Conservation (phyloP, 805 yeast species). For the Isabelozyma heimii region DNA sequence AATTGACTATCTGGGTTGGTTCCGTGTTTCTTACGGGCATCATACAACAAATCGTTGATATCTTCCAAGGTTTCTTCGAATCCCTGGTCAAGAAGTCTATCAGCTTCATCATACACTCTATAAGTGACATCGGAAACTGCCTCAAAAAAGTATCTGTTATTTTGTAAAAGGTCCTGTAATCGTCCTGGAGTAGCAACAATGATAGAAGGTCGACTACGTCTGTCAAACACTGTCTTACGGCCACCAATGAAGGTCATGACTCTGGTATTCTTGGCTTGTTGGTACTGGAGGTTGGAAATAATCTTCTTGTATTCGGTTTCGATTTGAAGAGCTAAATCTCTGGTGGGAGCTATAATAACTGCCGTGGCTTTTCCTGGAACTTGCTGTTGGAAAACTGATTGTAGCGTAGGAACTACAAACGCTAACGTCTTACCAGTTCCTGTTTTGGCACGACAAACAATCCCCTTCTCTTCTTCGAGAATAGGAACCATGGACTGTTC, state of each 20-base stretch:
- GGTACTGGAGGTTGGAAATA: slow-evolving; percentile 16
- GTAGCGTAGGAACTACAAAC: slow-evolving; percentile 76
- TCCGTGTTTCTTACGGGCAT: slow-evolving; percentile 19
- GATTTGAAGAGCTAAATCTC: slow-evolving; percentile 87
- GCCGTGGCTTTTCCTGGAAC: slow-evolving; percentile 34
- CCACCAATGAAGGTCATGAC: slow-evolving; percentile 67
- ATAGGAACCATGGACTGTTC: slow-evolving; percentile 58
- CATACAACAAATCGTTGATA: slow-evolving; percentile 51
- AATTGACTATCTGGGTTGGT: slow-evolving; percentile 28
- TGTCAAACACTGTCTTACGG: slow-evolving; percentile 31
- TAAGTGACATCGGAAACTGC: slow-evolving; percentile 55
- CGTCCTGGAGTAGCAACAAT: slow-evolving; percentile 92
- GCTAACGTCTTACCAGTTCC: slow-evolving; percentile 96
- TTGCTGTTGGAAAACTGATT: slow-evolving; percentile 45
- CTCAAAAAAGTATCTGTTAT: slow-evolving; percentile 38
- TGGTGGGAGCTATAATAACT: slow-evolving; percentile 80
- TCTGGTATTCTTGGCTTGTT: slow-evolving; percentile 10
- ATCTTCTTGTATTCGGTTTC: slow-evolving; percentile 59
- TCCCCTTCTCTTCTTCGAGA: slow-evolving; percentile 52
- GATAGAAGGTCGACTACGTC: slow-evolving; percentile 48
- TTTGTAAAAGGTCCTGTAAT: slow-evolving; percentile 57
- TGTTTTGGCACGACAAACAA: slow-evolving; percentile 87
- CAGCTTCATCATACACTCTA: slow-evolving; percentile 88
- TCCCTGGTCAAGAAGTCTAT: slow-evolving; percentile 77
- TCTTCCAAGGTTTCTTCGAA: slow-evolving; percentile 64